Percentiles rank a stretch among this genome's conserved stretches.
Evolutionary conservation across 768 basidiomycete species (phyloP).

Genomic region (Podaxis sp.): DNA sequence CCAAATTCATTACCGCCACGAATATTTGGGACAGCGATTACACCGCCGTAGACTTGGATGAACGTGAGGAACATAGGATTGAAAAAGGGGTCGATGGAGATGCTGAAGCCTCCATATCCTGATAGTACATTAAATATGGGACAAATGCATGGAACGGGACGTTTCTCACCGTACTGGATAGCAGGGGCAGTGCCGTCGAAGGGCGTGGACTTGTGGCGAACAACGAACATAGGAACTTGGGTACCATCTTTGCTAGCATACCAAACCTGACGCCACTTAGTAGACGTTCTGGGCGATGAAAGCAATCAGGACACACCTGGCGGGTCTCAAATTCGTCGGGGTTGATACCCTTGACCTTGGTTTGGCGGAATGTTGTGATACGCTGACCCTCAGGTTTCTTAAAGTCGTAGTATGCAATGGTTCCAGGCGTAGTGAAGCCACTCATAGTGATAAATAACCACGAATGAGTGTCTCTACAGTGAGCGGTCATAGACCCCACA

Average conservation of each 20-base stretch:
- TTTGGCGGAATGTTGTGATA: constrained; percentile 60
- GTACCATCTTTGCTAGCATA: constrained; percentile 80
- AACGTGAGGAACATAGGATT: constrained; percentile 71
- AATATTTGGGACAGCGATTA: constrained; percentile 60
- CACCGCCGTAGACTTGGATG: constrained; percentile 65
- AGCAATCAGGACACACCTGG: constrained; percentile 42
- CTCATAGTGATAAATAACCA: constrained; percentile 66
- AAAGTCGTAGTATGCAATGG: constrained; percentile 65
- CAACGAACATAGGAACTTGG: constrained; percentile 82
- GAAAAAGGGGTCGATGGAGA: constrained; percentile 73
- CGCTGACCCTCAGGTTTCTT: constrained; percentile 44
- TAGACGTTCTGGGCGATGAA: background rate
- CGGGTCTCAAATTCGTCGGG: constrained; percentile 67
- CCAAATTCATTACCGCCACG: constrained; percentile 80
- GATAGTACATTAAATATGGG: background rate
- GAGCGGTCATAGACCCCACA: constrained; percentile 62
- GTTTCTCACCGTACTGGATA: constrained; percentile 64
- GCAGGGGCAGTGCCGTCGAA: constrained; percentile 76
- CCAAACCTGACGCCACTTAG: constrained; percentile 54
- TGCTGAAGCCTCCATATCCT: constrained; percentile 84
- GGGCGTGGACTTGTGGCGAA: constrained; percentile 67
- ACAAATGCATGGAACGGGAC: background rate
- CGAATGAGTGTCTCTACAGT: constrained; percentile 48
- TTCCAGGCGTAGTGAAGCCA: constrained; percentile 74
- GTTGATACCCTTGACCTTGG: constrained; percentile 58